Evolutionary conservation across 495 filamentous ascomycete species (phyloP).

Genomic region (Copromyces sp.): DNA sequence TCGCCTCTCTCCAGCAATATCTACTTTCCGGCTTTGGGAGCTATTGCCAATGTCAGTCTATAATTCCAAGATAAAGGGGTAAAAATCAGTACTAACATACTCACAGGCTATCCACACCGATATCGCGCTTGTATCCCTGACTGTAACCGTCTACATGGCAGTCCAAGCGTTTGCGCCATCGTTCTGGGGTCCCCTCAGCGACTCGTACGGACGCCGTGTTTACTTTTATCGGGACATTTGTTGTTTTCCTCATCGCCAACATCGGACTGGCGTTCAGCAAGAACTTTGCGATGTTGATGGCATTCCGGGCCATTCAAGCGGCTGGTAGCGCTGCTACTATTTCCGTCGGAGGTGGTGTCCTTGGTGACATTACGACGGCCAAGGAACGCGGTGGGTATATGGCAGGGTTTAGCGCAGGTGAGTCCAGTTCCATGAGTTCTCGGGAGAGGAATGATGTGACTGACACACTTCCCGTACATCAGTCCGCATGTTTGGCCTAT

Average conservation of each 20-base stretch:
- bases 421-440: background rate
- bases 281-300: slow-evolving; percentile 37
- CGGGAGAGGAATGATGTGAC: background rate
- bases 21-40: slow-evolving; percentile 25
- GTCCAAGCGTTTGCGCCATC: slow-evolving; percentile 22
- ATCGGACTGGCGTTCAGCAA: slow-evolving; percentile 40
- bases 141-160: slow-evolving; percentile 23
- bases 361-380: slow-evolving; percentile 41
- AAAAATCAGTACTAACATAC: background rate
- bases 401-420: slow-evolving; percentile 36
- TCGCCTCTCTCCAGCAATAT: slow-evolving; percentile 28
- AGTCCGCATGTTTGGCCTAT: slow-evolving; percentile 36
- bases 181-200: slow-evolving; percentile 19
- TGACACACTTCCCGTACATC: slow-evolving; percentile 7
- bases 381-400: slow-evolving; percentile 43
- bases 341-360: slow-evolving; percentile 37
- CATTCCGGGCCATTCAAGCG: slow-evolving; percentile 44
- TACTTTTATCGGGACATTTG: slow-evolving; percentile 41
- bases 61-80: no score
- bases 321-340: slow-evolving; percentile 40
- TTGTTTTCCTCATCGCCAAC: slow-evolving; percentile 42
- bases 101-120: slow-evolving; percentile 4
- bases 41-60: slow-evolving; percentile 10
- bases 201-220: slow-evolving; percentile 16
- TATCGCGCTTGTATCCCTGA: slow-evolving; percentile 13